Conservation (phyloP, 495 filamentous ascomycete genomes). For the Polyplosphaeria fusca region DNA sequence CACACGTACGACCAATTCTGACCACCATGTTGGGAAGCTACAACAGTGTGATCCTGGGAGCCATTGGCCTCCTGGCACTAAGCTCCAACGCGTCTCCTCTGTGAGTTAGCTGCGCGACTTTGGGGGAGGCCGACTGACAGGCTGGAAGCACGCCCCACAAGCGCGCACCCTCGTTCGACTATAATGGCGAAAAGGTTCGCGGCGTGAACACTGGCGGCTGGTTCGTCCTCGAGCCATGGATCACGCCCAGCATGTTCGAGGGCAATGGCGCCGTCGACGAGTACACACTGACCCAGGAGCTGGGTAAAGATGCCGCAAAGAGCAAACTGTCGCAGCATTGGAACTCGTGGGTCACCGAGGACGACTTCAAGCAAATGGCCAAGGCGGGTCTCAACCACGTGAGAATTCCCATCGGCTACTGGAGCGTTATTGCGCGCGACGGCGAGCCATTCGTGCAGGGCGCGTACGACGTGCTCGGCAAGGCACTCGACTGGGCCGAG, state of each 20-base stretch:
- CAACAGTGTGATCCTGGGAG: constrained; percentile 4
- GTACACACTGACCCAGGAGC: constrained; percentile 39
- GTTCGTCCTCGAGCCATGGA: constrained; percentile 52
- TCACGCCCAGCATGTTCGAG: constrained; percentile 49
- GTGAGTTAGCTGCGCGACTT: constrained; percentile 5
- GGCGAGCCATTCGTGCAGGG: constrained; percentile 73
- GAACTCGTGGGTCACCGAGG: constrained; percentile 60
- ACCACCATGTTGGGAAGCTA: constrained; percentile 20
- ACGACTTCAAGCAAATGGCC: constrained; percentile 66
- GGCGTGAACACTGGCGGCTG: constrained; percentile 52
- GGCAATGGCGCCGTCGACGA: constrained; percentile 40
- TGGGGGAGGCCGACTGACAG: background rate
- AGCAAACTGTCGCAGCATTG: constrained; percentile 40
- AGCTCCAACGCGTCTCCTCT: constrained; percentile 17
- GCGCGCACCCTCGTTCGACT: constrained; percentile 38
- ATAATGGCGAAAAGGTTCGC: constrained; percentile 43
- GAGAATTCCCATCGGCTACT: constrained; percentile 77
- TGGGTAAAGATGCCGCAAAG: constrained; percentile 39
- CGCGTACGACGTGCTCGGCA: constrained; percentile 62
- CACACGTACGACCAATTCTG: background rate
- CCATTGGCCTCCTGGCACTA: constrained; percentile 20
- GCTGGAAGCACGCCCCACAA: constrained; percentile 17
- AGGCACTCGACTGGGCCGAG: constrained; percentile 67
- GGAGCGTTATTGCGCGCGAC: constrained; percentile 58
- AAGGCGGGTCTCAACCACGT: constrained; percentile 68